Base-by-base conservation (phyloP, 306 rosid genomes). In the Trichosanthes cucumerina region DNA sequence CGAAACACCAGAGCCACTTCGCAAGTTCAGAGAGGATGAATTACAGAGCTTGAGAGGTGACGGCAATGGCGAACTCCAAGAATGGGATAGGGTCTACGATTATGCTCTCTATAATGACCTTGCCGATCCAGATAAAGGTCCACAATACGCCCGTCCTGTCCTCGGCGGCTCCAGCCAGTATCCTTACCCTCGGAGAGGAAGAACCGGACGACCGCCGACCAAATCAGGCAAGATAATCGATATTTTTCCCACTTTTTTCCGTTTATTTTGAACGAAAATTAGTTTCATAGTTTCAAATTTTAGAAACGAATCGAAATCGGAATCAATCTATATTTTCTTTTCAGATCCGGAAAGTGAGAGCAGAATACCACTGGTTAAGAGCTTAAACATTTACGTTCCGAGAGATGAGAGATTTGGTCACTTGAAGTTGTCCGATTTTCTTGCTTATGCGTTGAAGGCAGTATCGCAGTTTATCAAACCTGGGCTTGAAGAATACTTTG, bases 361-460 rank as follows among this genome's bases (percentile, higher is more conserved):
- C 54, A 86, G 91, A 80, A 79, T 92, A 83, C 69, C 75, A 34
- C 41, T 50, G 74, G 38, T 75, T 84, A 79, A n/a, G 88, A 91
- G 97, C 87, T 77, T 95, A 38, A 85, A 85, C 81, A 85, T 92
- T 78, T 92, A 92, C 84, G 98, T 93, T 70, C 98, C 98, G 4
- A 91, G 93, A 76, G 97, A 92, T 62, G 98, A 95, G 69, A 87
- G 88, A 78, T 92, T 95, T 70, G 92, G 93, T 26, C 93, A 91
- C 85, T 75, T 92, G 84, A 95, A 95, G 83, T 74, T 95, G 85
- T 43, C 97, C 19, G 97, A 95, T 59, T 93, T 92, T 77, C 85
- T 95, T 60, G 96, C 90, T 74, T 84, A 86, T 82, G 89, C 91
- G 43, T 43, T 95, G 79, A 91, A 95, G 82, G 84, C 97, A 50